These are phyloP conservation scores for Fusarium luffae DNA, from an alignment of 2,329 filamentous ascomycete species.

Conservation along the genomic window DNA sequence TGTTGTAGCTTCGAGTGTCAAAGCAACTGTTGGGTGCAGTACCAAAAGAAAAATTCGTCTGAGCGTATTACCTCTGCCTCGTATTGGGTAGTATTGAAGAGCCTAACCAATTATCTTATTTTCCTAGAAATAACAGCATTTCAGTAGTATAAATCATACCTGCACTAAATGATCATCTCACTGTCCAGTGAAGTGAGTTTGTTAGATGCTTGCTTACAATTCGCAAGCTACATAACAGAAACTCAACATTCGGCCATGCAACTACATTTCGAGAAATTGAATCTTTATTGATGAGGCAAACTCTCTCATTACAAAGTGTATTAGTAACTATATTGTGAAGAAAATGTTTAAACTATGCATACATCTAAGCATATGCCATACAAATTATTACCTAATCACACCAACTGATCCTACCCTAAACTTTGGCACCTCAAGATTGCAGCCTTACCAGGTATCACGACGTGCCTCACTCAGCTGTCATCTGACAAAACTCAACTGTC, in stretches of 20 bases:
- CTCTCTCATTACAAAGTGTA: not conserved
- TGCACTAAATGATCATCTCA: not conserved
- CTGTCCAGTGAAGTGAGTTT: not conserved
- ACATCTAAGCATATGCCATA: not conserved
- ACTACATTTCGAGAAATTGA: not conserved
- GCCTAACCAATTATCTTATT: not conserved
- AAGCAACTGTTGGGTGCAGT: not conserved
- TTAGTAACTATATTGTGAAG: too few relatives aligned
- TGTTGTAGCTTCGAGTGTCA: not conserved
- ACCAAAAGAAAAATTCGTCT: not conserved
- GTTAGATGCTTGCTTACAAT: not conserved
- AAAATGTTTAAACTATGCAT: not conserved
- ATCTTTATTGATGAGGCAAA: not conserved
- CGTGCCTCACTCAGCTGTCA: constrained; percentile 6
- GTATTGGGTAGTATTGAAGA: not conserved
- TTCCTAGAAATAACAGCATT: not conserved
- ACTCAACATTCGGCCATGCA: not conserved
- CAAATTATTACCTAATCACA: constrained; percentile 22
- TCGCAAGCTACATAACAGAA: not conserved
- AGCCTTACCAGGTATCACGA: constrained; percentile 8
- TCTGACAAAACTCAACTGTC: not conserved
- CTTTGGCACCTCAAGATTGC: not conserved
- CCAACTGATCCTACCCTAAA: constrained; percentile 12
- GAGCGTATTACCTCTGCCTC: not conserved
- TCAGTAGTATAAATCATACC: not conserved